Evolutionary conservation across 139 green algal genomes (phyloP).

Genomic region (Coelastrella sp.): DNA sequence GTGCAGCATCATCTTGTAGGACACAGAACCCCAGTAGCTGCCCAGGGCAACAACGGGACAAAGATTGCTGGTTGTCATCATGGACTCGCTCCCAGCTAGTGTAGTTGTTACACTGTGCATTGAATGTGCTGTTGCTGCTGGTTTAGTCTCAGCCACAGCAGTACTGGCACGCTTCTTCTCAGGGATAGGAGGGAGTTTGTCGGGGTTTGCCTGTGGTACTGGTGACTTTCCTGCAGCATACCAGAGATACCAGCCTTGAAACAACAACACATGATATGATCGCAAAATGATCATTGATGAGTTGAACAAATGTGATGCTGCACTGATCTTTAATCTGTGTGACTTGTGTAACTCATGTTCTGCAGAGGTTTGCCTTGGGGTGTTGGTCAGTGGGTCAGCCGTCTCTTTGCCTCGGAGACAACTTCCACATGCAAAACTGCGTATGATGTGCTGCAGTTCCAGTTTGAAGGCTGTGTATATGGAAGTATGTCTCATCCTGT

Average conservation of each 20-base stretch:
- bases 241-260: no score
- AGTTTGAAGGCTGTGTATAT: not conserved
- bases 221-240: no score
- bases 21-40: not conserved
- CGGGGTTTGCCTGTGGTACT: no score
- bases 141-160: not conserved
- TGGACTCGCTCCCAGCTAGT: not conserved
- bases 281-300: no score
- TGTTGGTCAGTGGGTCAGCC: not conserved
- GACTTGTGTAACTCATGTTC: no score
- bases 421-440: not conserved
- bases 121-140: not conserved
- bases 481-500: not conserved
- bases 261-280: no score
- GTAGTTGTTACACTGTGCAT: not conserved
- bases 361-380: not conserved
- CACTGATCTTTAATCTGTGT: no score
- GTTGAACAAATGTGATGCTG: no score
- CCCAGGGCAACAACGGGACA: slow-evolving; percentile 4
- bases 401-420: not conserved
- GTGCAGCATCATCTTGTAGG: not conserved
- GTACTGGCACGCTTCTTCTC: no score
- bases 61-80: not conserved
- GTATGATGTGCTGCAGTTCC: not conserved
- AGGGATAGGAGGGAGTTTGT: no score